Base-by-base conservation (phyloP, 108 stramenopile genomes). In the Fragilaria radians region DNA sequence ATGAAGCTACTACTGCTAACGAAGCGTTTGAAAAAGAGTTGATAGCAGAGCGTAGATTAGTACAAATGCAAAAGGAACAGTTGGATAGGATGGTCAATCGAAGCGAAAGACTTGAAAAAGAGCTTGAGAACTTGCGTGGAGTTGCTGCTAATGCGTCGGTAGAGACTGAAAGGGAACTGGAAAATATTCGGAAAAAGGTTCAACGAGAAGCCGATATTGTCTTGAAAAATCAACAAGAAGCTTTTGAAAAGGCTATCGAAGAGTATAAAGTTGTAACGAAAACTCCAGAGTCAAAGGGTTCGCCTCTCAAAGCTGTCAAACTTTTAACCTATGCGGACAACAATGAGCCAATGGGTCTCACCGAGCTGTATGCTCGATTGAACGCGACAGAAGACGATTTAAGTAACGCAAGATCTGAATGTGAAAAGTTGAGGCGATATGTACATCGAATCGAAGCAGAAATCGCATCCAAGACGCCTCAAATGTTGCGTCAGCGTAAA, bases 371-470 rank as follows among this genome's bases (percentile, higher is more conserved):
- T 46, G 59, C 58, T 22, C 81, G 71, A n/a, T 50, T 89, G 7
- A 80, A 82, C 7, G 71, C 81, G 45, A 71, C 82, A 0, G 81
- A 91, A 59, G 82, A 89, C 56, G 80, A 80, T 3, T 70, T 88
- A 17, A 66, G 73, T 21, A 52, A 69, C 0, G 86, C 81, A 59
- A 67, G 57, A 26, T 63, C 64, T 4, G 73, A 74, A 30, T 71
- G 76, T 30, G 78, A 82, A 46, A 78, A 77, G 26, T 75, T 79
- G 21, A 76, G 85, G 57, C 61, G 86, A 17, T 47, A 69, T 18
- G 61, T 89, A 11, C 61, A 81, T 25, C 78, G 81, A n/a, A 78
- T 95, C 28, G 62, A 76, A 30, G 61, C 65, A 5, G 93, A 95
- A 25, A 80, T 95, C 29, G 75, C 72, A 51, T 71, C 72, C 1